These are phyloP conservation scores for Clavispora santaluciae DNA, from an alignment of 805 yeast genomes.

Conservation along the genomic window DNA sequence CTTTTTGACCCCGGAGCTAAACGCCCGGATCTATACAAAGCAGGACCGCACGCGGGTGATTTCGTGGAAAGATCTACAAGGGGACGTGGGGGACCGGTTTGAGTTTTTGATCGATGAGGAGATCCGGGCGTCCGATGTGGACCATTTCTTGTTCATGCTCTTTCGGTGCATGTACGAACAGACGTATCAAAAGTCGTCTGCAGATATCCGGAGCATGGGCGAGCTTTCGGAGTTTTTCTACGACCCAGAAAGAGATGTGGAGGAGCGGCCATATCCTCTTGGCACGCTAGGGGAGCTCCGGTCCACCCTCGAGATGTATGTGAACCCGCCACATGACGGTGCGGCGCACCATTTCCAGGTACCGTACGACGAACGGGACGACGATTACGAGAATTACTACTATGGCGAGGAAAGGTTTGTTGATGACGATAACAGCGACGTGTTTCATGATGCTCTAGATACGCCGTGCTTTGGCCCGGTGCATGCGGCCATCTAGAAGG, in stretches of 20 bases:
- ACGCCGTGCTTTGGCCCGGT: no score
- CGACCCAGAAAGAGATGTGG: slow-evolving; percentile 17
- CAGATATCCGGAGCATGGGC: slow-evolving; percentile 33
- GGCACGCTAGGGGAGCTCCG: background rate
- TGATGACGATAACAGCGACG: background rate
- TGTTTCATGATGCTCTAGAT: background rate
- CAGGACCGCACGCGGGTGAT: slow-evolving; percentile 54
- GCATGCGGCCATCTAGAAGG: no score
- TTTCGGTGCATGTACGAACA: slow-evolving; percentile 72
- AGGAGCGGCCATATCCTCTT: background rate
- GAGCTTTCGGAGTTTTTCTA: slow-evolving; percentile 57
- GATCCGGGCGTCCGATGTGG: slow-evolving; percentile 51
- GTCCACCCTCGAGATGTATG: background rate
- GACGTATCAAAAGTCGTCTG: slow-evolving; percentile 56
- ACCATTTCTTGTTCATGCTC: slow-evolving; percentile 57
- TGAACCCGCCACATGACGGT: background rate
- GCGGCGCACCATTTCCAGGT: background rate
- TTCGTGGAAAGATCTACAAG: slow-evolving; percentile 77
- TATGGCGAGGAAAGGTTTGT: background rate
- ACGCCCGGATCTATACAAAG: slow-evolving; percentile 49
- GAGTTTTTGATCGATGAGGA: slow-evolving; percentile 70
- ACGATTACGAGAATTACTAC: background rate
- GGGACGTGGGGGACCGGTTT: slow-evolving; percentile 81
- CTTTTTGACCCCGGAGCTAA: slow-evolving; percentile 56
- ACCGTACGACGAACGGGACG: background rate